phyloP scores from a whole-genome alignment of 225 moss, liverwort and hornwort species.

The Anthoceros angustus region DNA sequence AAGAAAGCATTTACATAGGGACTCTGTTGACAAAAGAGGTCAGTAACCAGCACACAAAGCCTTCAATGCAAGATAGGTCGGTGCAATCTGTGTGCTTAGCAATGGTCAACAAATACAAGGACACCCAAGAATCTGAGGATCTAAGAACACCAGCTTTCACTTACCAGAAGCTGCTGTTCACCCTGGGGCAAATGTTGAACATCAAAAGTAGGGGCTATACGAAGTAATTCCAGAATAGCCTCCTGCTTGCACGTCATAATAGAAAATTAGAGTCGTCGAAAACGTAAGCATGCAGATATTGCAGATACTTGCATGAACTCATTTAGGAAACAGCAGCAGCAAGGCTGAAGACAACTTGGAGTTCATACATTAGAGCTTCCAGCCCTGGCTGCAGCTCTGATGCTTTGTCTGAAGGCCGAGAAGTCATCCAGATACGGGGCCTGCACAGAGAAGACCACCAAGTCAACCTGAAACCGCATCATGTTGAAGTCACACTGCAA shows the following conservation, averaged over 20 bases:
- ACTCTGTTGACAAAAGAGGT: not conserved
- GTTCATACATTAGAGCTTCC: not conserved
- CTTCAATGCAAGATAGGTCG: too few species aligned
- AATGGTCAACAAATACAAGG: too few species aligned
- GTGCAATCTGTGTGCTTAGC: too few species aligned
- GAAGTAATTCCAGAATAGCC: not conserved
- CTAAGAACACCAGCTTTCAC: too few species aligned
- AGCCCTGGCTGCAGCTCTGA: constrained; percentile 38
- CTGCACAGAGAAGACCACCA: constrained; percentile 17
- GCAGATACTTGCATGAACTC: too few species aligned
- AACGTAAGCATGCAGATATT: too few species aligned
- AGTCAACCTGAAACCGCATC: not conserved
- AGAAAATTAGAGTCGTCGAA: too few species aligned
- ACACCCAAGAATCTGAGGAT: too few species aligned
- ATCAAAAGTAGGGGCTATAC: not conserved
- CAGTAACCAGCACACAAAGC: too few species aligned
- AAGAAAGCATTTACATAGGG: not conserved
- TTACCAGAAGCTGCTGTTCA: not conserved
- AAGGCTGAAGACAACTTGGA: too few species aligned
- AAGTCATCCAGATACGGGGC: constrained; percentile 58
- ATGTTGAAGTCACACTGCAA: not conserved
- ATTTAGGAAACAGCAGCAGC: too few species aligned
- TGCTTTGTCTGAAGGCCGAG: constrained; percentile 46
- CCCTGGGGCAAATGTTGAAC: not conserved
- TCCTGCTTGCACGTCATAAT: not conserved